Base-by-base conservation (phyloP, 495 filamentous ascomycete genomes). In the Lasiosphaeris hirsuta region DNA sequence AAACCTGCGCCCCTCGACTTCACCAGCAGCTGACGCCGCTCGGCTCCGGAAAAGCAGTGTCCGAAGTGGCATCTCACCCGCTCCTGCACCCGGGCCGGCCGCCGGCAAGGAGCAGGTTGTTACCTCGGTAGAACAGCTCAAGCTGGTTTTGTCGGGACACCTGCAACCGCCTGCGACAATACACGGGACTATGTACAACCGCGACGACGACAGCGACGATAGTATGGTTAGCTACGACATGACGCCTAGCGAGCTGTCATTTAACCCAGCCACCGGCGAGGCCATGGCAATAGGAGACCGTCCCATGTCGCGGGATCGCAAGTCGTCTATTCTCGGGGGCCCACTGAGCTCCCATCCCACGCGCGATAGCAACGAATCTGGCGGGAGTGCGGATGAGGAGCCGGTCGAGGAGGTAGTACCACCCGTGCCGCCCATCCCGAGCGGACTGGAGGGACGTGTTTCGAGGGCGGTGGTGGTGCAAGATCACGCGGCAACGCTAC, bases 61-160 rank as follows among this genome's bases (percentile, higher is more conserved):
- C 40, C 75, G 72, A 35, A 80, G 76, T 60, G 71, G 68, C 34
- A 62, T 65, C 23, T 84, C 86, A 0, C 76, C 74, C 30, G 75
- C 79, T 14, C 77, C 77, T 14, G 72, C 75, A 77, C 59, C 78
- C 78, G 47, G 14, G 23, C 10, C 33, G 33, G 23, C 5, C 23
- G 85, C 85, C 33, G 84, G 75, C 65, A 71, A 83, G 56, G 85
- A 81, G 30, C 68, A 60, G 15, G 86, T 82, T 14, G 84, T 90
- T 10, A 84, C 91, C n/a, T 86, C 88, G 37, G 86, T 96, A n/a
- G 90, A 92, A 54, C 90, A 96, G 63, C 77, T 96, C 57, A 92
- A 92, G 69, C 82, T 84, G 47, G 87, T 86, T 18, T 79, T 90
- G 13, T 84, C 83, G 3, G 84, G 75, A 53, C 77, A 72, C 47